phyloP scores from a whole-genome alignment of 345 rosid species.

The Brassica rapa region DNA sequence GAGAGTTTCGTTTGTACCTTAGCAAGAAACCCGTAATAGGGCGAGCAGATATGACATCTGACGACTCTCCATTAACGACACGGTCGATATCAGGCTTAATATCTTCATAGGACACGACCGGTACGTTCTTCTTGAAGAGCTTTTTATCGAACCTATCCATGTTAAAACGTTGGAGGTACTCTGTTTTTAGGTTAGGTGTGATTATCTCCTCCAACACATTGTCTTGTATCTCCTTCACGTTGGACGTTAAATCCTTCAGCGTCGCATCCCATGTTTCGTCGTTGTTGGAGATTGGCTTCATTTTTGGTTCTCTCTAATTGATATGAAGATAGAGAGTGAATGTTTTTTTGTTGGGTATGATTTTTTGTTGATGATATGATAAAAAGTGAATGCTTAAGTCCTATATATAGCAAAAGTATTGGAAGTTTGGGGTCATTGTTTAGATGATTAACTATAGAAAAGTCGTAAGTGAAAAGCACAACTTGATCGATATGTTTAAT shows the following conservation, averaged over 20 bases:
- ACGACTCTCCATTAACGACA: constrained; percentile 69
- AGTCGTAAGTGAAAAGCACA: constrained; percentile 12
- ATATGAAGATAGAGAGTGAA: not conserved
- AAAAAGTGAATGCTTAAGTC: constrained; percentile 17
- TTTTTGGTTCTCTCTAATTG: constrained; percentile 24
- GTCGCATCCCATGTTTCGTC: constrained; percentile 43
- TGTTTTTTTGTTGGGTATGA: not conserved
- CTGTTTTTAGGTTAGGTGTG: constrained; percentile 52
- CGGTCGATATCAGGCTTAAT: constrained; percentile 66
- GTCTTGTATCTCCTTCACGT: constrained; percentile 56
- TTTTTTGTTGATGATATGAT: not conserved
- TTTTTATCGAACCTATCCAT: constrained; percentile 48
- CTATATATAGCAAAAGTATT: constrained; percentile 18
- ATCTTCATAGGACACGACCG: constrained; percentile 78
- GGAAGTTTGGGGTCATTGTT: constrained; percentile 11
- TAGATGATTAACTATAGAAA: constrained; percentile 1
- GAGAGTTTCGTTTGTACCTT: constrained; percentile 47
- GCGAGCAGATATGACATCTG: constrained; percentile 64
- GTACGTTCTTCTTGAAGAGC: constrained; percentile 63
- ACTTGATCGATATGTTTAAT: not conserved
- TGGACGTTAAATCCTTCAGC: constrained; percentile 61
- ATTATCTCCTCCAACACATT: constrained; percentile 55
- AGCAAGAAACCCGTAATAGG: constrained; percentile 86
- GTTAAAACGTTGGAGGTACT: constrained; percentile 59
- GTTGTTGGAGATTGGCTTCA: constrained; percentile 21